These are phyloP conservation scores for Metschnikowia arizonensis DNA, from an alignment of 805 yeast genomes.

Conservation along the genomic window DNA sequence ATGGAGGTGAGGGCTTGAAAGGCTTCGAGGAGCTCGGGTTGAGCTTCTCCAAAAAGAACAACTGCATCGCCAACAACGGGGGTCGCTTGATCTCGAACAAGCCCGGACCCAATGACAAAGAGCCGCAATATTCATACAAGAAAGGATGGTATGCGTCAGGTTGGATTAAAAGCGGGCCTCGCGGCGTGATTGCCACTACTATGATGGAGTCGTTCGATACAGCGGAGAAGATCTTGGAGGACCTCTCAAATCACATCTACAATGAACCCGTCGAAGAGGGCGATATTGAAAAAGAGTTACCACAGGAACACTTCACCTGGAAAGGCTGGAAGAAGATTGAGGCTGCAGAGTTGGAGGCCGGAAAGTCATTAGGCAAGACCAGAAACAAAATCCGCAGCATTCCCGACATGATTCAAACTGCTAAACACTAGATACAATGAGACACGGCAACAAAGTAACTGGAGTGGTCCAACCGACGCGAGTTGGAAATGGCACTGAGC, in stretches of 20 bases:
- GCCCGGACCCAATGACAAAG: constrained; percentile 13
- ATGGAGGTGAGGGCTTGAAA: constrained; percentile 58
- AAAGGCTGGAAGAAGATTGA: constrained; percentile 61
- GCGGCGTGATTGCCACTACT: constrained; percentile 87
- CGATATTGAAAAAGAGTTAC: constrained; percentile 12
- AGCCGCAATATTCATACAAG: constrained; percentile 23
- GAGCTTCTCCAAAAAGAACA: constrained; percentile 22
- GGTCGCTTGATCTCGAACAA: constrained; percentile 28
- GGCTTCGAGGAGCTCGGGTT: constrained; percentile 48
- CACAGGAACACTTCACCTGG: constrained; percentile 48
- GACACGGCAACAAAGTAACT: constrained; percentile 16
- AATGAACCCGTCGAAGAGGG: constrained; percentile 17
- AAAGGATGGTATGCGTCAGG: constrained; percentile 75
- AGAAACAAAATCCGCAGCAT: constrained; percentile 53
- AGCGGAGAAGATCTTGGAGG: constrained; percentile 60
- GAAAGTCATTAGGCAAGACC: constrained; percentile 46
- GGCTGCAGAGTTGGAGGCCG: constrained; percentile 46
- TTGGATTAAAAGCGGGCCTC: constrained; percentile 85
- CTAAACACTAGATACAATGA: constrained; percentile 9
- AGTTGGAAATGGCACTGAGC: constrained; percentile 12
- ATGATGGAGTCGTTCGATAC: constrained; percentile 80
- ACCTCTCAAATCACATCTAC: constrained; percentile 36
- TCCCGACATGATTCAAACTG: constrained; percentile 44
- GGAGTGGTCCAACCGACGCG: constrained; percentile 17
- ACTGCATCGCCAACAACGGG: constrained; percentile 29